These are phyloP conservation scores for Cryptococcus neoformans DNA, from an alignment of 1,284 basidiomycete genomes.

Conservation along the genomic window DNA sequence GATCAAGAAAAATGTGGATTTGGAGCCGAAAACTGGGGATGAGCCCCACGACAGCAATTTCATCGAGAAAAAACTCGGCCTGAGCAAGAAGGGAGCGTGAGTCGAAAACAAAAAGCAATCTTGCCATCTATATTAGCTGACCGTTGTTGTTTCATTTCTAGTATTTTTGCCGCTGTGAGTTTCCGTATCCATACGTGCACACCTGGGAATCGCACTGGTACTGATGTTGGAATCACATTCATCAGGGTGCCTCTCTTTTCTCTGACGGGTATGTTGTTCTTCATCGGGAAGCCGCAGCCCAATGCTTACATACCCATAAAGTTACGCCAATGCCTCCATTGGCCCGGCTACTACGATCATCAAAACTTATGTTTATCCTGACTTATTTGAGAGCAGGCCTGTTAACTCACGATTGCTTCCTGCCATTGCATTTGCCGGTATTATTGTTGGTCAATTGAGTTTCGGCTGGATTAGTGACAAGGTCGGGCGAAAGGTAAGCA, in stretches of 20 bases:
- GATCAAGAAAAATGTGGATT: conserved; percentile 15
- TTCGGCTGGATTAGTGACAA: conserved; percentile 74
- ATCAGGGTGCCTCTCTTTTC: conserved; percentile 71
- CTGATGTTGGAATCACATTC: background rate
- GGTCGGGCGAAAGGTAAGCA: conserved; percentile 81
- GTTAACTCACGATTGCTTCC: conserved; percentile 60
- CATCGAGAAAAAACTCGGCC: conserved; percentile 23
- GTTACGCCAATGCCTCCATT: conserved; percentile 73
- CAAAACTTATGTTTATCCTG: conserved; percentile 61
- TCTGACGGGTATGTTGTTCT: conserved; percentile 63
- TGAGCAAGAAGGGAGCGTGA: conserved; percentile 30
- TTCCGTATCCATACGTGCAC: background rate
- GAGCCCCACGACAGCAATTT: conserved; percentile 17
- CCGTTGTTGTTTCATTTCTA: conserved; percentile 1
- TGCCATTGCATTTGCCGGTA: conserved; percentile 70
- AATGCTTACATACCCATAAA: conserved; percentile 29
- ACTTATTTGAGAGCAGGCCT: conserved; percentile 56
- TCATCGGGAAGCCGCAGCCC: background rate
- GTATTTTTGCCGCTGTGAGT: conserved; percentile 34
- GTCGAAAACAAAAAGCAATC: conserved; percentile 1
- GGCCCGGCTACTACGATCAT: conserved; percentile 59
- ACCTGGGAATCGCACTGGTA: background rate
- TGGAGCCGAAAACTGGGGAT: conserved; percentile 23
- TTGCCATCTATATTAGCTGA: background rate
- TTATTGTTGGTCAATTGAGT: conserved; percentile 60